Percentiles rank a stretch among this genome's conserved stretches.
Conservation (phyloP, 805 yeast genomes). For the Starmerella vaccinii region DNA sequence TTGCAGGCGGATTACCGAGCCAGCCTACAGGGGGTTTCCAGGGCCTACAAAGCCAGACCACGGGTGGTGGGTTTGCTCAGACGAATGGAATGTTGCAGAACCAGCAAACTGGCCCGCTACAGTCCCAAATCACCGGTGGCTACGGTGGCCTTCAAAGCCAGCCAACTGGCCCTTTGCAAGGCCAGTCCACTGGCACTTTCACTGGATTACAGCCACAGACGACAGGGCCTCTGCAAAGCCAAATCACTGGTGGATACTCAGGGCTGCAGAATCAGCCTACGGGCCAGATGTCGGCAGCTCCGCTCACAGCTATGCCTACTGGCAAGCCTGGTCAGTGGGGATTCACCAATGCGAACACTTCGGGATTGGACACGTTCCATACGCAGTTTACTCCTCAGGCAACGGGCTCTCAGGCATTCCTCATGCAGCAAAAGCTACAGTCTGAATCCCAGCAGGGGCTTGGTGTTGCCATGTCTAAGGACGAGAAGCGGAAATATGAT, state of each 20-base stretch:
- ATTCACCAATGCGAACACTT: slow-evolving; percentile 59
- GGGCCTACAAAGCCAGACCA: slow-evolving; percentile 46
- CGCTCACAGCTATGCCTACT: slow-evolving; percentile 36
- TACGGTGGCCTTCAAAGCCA: slow-evolving; percentile 26
- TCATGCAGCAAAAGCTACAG: slow-evolving; percentile 20
- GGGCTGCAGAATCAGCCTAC: slow-evolving; percentile 26
- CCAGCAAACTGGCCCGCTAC: slow-evolving; percentile 11
- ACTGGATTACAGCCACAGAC: not conserved
- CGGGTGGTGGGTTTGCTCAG: no score
- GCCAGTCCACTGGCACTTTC: slow-evolving; percentile 22
- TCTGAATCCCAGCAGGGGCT: slow-evolving; percentile 32
- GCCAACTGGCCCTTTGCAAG: slow-evolving; percentile 26
- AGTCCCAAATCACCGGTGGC: slow-evolving; percentile 35
- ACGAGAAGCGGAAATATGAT: slow-evolving; percentile 77
- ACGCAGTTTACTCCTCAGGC: slow-evolving; percentile 53
- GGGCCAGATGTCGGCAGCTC: slow-evolving; percentile 18
- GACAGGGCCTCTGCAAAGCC: slow-evolving; percentile 13
- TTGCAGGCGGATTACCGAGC: slow-evolving; percentile 3
- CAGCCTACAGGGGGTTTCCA: slow-evolving; percentile 16
- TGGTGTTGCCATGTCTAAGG: slow-evolving; percentile 63
- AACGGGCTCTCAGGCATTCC: slow-evolving; percentile 20
- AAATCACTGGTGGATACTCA: slow-evolving; percentile 39
- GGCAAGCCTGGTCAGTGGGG: slow-evolving; percentile 79
- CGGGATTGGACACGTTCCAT: slow-evolving; percentile 58
- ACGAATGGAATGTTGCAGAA: no score